Evolutionary conservation across 371 early-diverging fungal species (phyloP), one percentile per base, ranked within the genome.

Genomic region (Globomyces sp.): DNA sequence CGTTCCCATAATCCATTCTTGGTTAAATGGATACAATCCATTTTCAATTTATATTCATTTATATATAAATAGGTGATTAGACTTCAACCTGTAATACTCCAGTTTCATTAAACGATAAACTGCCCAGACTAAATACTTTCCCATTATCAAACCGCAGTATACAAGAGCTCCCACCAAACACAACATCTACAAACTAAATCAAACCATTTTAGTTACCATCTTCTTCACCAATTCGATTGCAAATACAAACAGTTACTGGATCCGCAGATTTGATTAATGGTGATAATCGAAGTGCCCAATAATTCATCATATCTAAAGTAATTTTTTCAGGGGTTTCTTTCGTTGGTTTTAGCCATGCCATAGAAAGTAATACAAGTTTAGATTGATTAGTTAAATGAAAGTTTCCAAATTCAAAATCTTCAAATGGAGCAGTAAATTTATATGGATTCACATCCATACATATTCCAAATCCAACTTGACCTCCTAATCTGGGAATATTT

Each of bases 371-470:
- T 37, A 63, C 9, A 41, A 44, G 45, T 9, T 63, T 36, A 1
- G 81, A 67, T 11, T 87, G 71, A 3, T 74, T 63, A 11, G 83
- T 66, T 0, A 77, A 39, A 64, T 89, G 90, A 65, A 77, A 91
- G 39, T 65, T 79, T 0, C 87, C 88, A 73, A 90, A 91, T 73
- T 92, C 92, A 71, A 70, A 89, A 4, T 68, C 82, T 8, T 70
- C 69, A 71, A 88, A 91, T 6, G 78, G 73, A 0, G 87, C 71
- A 71, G 84, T 68, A 73, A 91, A 92, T 51, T 77, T 73, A 68
- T 86, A 86, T 0, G 91, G 92, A 68, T 90, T 91, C 37, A 92
- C 53, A 73, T 92, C 92, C 92, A 92, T 91, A 68, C 91, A 91
- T 8, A 90, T 90, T 4, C 87, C 92, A 59, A 87, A 77, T 8